These are phyloP conservation scores for Rhodosporidiobolus sp. DNA, from an alignment of 768 basidiomycete genomes.

Conservation along the genomic window DNA sequence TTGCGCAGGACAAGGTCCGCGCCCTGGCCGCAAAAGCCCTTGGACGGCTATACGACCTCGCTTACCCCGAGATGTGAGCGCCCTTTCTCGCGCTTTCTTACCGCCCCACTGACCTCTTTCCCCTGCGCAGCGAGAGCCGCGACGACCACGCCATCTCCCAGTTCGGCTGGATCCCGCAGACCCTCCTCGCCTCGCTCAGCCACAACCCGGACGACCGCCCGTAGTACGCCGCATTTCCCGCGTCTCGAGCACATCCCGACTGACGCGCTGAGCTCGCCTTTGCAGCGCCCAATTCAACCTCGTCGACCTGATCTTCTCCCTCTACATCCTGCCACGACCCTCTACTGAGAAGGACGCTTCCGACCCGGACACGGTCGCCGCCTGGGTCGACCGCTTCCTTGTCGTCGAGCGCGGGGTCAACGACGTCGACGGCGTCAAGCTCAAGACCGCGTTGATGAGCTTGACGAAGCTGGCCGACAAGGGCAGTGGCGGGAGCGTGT, in stretches of 20 bases:
- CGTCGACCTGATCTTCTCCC: conserved; percentile 66
- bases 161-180: conserved; percentile 89
- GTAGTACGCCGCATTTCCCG: background rate
- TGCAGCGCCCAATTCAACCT: conserved; percentile 50
- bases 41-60: conserved; percentile 72
- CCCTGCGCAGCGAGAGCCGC: conserved; percentile 65
- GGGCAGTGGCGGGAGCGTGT: conserved; percentile 66
- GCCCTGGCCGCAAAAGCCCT: conserved; percentile 71
- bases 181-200: conserved; percentile 57
- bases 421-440: conserved; percentile 60
- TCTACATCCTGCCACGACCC: conserved; percentile 80
- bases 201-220: background rate
- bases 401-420: conserved; percentile 67
- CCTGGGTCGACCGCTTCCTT: conserved; percentile 82
- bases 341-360: conserved; percentile 55
- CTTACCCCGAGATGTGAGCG: conserved; percentile 84
- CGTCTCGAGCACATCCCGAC: too few relatives aligned
- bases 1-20: conserved; percentile 48
- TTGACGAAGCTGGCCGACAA: conserved; percentile 62
- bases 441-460: conserved; percentile 59
- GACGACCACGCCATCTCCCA: conserved; percentile 69
- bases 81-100: conserved; percentile 2
- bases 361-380: conserved; percentile 53
- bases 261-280: background rate
- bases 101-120: background rate